Percentiles rank a stretch among this genome's conserved stretches.
Conservation (phyloP, 305 asterid genomes). For the Fraxinus latifolia region DNA sequence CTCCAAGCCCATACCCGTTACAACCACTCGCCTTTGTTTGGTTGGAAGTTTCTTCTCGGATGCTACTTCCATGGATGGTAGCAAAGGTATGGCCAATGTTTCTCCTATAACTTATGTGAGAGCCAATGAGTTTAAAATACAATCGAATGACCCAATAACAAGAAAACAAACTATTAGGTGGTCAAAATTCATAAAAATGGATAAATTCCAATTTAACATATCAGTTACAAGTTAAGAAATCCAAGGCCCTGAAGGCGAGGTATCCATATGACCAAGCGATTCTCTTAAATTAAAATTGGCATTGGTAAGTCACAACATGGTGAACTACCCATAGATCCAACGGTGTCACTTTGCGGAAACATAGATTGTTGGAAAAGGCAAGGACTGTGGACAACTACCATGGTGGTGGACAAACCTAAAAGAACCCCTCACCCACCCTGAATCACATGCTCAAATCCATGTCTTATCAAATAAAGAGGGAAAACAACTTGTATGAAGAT, state of each 20-base stretch:
- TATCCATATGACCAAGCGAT: not conserved
- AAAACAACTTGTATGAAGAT: not conserved
- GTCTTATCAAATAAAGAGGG: not conserved
- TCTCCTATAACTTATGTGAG: slow-evolving; percentile 48
- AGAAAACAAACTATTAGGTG: not conserved
- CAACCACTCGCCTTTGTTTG: slow-evolving; percentile 86
- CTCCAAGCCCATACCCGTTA: slow-evolving; percentile 97
- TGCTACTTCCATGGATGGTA: slow-evolving; percentile 51
- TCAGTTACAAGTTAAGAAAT: not conserved
- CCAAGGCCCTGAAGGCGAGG: not conserved
- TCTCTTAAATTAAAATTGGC: slow-evolving; percentile 9
- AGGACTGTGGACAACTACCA: slow-evolving; percentile 23
- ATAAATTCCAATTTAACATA: not conserved
- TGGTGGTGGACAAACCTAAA: slow-evolving; percentile 34
- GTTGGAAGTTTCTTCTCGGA: slow-evolving; percentile 59
- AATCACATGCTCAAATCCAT: not conserved
- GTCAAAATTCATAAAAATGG: not conserved
- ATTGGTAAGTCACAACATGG: slow-evolving; percentile 24
- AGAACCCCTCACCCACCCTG: slow-evolving; percentile 27
- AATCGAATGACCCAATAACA: not conserved
- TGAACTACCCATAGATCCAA: slow-evolving; percentile 26
- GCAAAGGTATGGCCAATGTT: slow-evolving; percentile 50
- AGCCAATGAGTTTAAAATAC: slow-evolving; percentile 13
- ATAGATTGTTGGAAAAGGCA: slow-evolving; percentile 4
- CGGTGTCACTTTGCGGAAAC: slow-evolving; percentile 3